Percentiles rank a stretch among this genome's conserved stretches.
These are phyloP conservation scores for Haberlea rhodopensis DNA, from an alignment of 257 asterid genomes.

Conservation along the genomic window DNA sequence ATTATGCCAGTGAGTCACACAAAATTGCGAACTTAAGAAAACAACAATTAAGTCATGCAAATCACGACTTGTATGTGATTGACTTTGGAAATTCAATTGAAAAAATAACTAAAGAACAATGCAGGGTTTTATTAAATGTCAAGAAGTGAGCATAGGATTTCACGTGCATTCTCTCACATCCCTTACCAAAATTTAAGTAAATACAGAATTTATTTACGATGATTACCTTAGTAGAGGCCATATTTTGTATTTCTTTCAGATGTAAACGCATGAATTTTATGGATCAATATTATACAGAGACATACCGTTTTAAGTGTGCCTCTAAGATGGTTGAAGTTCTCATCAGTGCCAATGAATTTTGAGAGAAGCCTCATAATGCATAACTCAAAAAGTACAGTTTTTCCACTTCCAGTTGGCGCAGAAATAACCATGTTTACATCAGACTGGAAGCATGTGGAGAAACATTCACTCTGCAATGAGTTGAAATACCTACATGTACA, in stretches of 20 bases:
- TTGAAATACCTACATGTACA: constrained; percentile 69
- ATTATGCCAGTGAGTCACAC: constrained; percentile 22
- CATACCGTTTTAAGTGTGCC: constrained; percentile 89
- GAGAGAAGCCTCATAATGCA: constrained; percentile 96
- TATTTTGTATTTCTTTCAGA: no score
- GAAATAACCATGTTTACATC: constrained; percentile 94
- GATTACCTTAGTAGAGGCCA: not conserved
- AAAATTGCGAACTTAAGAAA: constrained; percentile 8
- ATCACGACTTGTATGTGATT: not conserved
- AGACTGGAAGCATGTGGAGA: constrained; percentile 73
- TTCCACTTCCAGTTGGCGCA: constrained; percentile 99
- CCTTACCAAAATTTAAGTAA: not conserved
- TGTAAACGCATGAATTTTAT: not conserved
- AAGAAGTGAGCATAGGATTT: constrained; percentile 13
- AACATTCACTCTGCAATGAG: constrained; percentile 97
- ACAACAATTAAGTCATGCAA: constrained; percentile 18
- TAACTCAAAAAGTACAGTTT: constrained; percentile 88
- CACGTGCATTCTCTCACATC: constrained; percentile 10
- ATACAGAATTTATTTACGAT: not conserved
- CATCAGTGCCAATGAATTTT: constrained; percentile 65
- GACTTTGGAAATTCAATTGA: constrained; percentile 1
- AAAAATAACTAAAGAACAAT: not conserved
- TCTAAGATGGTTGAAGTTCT: constrained; percentile 52
- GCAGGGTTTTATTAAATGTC: constrained; percentile 8
- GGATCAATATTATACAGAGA: constrained; percentile 21